Evolutionary conservation across 495 filamentous ascomycete species (phyloP).

Genomic region (Xylaria scruposa): DNA sequence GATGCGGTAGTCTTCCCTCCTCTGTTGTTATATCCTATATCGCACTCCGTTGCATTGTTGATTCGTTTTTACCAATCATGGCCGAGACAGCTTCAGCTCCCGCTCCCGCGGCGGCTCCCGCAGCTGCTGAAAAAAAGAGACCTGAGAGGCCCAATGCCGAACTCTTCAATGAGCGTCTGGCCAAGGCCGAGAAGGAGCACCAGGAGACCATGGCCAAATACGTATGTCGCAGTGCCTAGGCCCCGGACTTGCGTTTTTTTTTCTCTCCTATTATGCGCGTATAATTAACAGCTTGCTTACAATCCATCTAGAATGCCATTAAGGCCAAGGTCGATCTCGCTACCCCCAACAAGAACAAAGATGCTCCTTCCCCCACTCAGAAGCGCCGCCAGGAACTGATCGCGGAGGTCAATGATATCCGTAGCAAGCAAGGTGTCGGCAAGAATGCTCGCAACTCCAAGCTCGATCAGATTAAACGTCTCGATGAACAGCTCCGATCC

Average conservation of each 20-base stretch:
- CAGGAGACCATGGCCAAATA: slow-evolving; percentile 72
- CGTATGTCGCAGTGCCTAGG: slow-evolving; percentile 61
- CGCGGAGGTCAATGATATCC: slow-evolving; percentile 72
- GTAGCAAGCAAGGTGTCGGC: slow-evolving; percentile 79
- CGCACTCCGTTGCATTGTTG: not conserved
- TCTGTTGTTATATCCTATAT: slow-evolving; percentile 7
- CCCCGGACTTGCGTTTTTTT: not conserved
- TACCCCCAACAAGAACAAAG: slow-evolving; percentile 69
- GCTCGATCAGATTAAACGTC: slow-evolving; percentile 83
- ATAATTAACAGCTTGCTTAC: slow-evolving; percentile 17
- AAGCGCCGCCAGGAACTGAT: slow-evolving; percentile 85
- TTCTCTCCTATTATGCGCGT: not conserved
- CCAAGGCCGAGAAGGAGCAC: slow-evolving; percentile 83
- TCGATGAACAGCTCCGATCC: slow-evolving; percentile 82
- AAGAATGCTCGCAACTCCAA: slow-evolving; percentile 77
- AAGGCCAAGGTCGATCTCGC: slow-evolving; percentile 84
- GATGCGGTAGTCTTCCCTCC: slow-evolving; percentile 22
- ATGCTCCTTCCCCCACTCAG: slow-evolving; percentile 71
- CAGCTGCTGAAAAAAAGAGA: slow-evolving; percentile 57
- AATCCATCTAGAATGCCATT: slow-evolving; percentile 69
- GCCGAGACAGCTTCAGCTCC: slow-evolving; percentile 39
- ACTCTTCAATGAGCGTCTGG: slow-evolving; percentile 72
- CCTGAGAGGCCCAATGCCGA: slow-evolving; percentile 76
- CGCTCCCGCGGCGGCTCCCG: slow-evolving; percentile 43
- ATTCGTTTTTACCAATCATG: slow-evolving; percentile 41